Evolutionary conservation across 345 rosid species (phyloP), one percentile per base, ranked within the genome.

Genomic region (Nephelium lappaceum): DNA sequence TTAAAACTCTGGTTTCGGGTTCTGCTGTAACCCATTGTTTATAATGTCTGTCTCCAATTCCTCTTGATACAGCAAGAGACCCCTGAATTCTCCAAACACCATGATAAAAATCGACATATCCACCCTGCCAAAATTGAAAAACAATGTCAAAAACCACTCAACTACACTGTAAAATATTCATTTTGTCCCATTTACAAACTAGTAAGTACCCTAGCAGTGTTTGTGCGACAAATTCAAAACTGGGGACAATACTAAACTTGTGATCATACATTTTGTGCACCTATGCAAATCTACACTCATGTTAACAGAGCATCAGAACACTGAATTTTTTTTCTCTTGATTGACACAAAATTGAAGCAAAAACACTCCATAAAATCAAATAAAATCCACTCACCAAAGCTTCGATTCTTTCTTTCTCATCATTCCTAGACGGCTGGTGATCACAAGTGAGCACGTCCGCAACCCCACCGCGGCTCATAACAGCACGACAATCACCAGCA

Each of bases 81-180:
- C 98, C 97, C 12, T 95, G 98, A 51, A 93, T 80, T 71, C 98
- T 91, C 98, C 98, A 95, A 55, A 90, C 88, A 38, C 98, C 93
- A 0, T 38, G 88, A 72, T 80, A 88, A 60, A 88, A 84, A 80
- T 91, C 97, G 9, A 95, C 97, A 80, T 89, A 95, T 27, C 98
- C 98, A 23, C 98, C 98, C 97, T 94, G 62, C 24, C 27, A 63
- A 21, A 19, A 43, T 8, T 24, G 65, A 67, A 79, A 53, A 38
- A 49, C 11, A 77, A 16, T 10, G 67, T 55, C 47, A 15, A 15
- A 24, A 70, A 53, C 10, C 36, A 6, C 55, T 79, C 68, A 80
- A 73, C 67, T 49, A 41, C 25, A 43, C 15, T 36, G 39, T 60
- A 49, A 49, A 51, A 36, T 31, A 3, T 18, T 49, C 47, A 63